Conservation (phyloP, 106 monocot genomes). For the Allium fistulosum region DNA sequence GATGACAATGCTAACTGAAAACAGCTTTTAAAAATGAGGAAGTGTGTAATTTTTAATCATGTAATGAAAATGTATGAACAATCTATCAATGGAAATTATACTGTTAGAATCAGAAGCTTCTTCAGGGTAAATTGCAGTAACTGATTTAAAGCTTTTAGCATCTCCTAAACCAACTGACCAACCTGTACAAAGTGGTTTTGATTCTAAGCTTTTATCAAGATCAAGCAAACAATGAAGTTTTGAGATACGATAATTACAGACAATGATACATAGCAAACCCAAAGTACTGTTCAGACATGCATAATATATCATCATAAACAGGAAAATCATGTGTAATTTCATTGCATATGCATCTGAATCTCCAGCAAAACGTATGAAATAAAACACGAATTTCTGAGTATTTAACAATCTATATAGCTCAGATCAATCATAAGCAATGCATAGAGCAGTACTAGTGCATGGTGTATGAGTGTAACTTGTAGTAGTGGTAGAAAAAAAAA, state of each 20-base stretch:
- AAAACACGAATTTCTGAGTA: not conserved
- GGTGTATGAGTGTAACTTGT: not conserved
- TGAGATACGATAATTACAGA: not conserved
- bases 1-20: conserved; percentile 75
- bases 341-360: not conserved
- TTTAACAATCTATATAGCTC: no score
- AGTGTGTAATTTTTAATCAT: not conserved
- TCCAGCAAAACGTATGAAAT: not conserved
- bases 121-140: conserved; percentile 83
- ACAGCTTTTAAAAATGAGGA: conserved; percentile 2
- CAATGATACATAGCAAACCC: not conserved
- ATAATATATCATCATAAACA: not conserved
- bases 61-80: not conserved
- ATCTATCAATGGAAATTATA: conserved; percentile 10
- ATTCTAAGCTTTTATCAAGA: not conserved
- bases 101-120: conserved; percentile 72
- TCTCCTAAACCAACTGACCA: conserved; percentile 65
- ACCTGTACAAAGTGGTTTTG: conserved; percentile 24
- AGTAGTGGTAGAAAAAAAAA: not conserved
- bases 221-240: not conserved
- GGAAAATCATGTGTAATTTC: not conserved
- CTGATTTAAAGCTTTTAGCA: conserved; percentile 48
- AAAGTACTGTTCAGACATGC: not conserved
- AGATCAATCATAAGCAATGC: no score
- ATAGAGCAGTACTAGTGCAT: not conserved